phyloP scores from a whole-genome alignment of 1,284 basidiomycete species.

The Puccinia novopanici region DNA sequence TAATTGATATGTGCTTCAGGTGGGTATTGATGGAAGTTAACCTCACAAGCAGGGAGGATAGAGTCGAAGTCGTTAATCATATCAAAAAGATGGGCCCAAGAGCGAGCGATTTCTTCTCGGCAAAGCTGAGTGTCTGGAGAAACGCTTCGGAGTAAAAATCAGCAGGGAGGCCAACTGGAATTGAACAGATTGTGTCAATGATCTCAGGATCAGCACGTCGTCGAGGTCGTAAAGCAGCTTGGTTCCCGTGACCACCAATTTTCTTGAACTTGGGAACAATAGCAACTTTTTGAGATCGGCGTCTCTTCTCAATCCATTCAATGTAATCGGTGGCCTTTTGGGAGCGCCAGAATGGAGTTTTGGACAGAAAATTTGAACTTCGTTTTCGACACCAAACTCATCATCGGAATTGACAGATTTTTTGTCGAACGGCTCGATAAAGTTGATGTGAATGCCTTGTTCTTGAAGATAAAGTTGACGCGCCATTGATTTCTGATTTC shows the following conservation, averaged over 20 bases:
- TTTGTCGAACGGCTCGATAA: too few relatives aligned
- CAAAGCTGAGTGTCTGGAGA: not conserved
- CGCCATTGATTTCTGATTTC: too few relatives aligned
- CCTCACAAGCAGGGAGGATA: constrained; percentile 3
- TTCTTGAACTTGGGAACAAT: not conserved
- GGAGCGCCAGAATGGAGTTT: constrained; percentile 34
- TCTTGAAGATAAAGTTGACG: too few relatives aligned
- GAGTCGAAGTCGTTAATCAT: not conserved
- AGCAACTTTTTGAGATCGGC: not conserved
- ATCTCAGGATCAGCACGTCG: not conserved
- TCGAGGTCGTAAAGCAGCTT: not conserved
- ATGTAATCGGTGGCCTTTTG: constrained; percentile 31
- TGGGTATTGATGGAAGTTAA: not conserved
- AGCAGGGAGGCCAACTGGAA: constrained; percentile 37
- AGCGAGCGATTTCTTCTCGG: constrained; percentile 23
- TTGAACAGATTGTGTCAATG: not conserved
- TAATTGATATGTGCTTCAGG: not conserved
- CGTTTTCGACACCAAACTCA: constrained; percentile 2
- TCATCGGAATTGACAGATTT: too few relatives aligned
- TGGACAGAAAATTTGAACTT: not conserved
- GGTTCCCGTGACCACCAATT: not conserved
- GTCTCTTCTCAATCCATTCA: constrained; percentile 34
- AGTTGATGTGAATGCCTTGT: too few relatives aligned
- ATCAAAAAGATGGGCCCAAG: constrained; percentile 1
- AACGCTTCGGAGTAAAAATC: constrained; percentile 26